Base-by-base conservation (phyloP, 2,329 filamentous ascomycete genomes). In the Calonectria hawksworthii region DNA sequence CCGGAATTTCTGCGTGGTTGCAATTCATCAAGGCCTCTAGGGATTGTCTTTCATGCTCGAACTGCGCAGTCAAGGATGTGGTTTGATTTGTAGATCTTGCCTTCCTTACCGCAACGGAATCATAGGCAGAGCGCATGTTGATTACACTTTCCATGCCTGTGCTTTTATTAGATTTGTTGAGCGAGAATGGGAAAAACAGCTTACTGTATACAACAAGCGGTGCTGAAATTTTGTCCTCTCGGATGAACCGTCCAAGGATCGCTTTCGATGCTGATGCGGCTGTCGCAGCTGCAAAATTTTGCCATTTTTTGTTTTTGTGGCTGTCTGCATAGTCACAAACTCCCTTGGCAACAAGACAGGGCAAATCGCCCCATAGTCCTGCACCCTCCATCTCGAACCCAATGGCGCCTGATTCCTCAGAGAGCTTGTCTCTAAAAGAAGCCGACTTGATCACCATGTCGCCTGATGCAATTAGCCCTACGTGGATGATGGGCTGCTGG, bases 381-480 rank as follows among this genome's bases (percentile, higher is more conserved):
- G 68, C 68, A 11, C 72, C 63, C 54, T 74, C 72, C 63, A 74
- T 74, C 44, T 74, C 63, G 18, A 74, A 74, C 5, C 63, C 72
- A 32, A 71, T 64, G 1, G 71, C 32, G 18, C 36, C 50, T 16
- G 38, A 13, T 36, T 56, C n/a, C 6, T 11, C 23, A 2, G 68
- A 52, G 18, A 74, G 14, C 9, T 32, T 28, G 28, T 74, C 68
- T 9, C 44, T 32, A 26, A 56, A 38, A 5, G 21, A 21, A 16
- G 56, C 70, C 5, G 83, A 84, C 61, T 85, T 87, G 72, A 89
- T 85, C 1, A 88, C 84, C 2, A 79, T 80, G 75, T 71, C 59
- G 11, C 68, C 68, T 1, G 68, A 71, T 3, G 56, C 68, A 32
- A 70, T 21, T 14, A 50, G 67, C 0, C 87, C 86, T 32, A 88